Conservation (phyloP, 1,284 basidiomycete genomes). For the Ustilago curta region DNA sequence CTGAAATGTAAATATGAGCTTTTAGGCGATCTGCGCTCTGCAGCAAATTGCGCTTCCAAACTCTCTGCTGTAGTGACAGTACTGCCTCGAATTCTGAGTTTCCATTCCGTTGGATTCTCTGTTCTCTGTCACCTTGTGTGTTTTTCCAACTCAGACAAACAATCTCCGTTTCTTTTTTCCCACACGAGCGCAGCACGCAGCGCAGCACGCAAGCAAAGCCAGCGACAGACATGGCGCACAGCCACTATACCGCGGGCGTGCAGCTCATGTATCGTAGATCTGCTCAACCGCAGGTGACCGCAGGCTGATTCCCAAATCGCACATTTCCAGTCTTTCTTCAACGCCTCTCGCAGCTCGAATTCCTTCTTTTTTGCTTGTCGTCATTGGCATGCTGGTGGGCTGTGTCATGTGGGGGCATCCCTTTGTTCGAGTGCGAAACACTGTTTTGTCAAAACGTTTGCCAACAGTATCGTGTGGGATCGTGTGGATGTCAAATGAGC, state of each 20-base stretch:
- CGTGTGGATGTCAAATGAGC: too few species aligned
- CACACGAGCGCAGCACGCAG: neutral
- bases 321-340: neutral
- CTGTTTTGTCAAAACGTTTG: too few species aligned
- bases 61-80: too few species aligned
- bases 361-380: neutral
- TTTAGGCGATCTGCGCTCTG: slow-evolving; percentile 23
- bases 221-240: neutral
- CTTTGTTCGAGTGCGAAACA: too few species aligned
- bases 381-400: slow-evolving; percentile 1
- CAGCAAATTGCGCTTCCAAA: slow-evolving; percentile 8
- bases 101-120: neutral
- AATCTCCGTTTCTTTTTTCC: neutral
- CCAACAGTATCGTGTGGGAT: too few species aligned
- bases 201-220: neutral
- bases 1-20: neutral
- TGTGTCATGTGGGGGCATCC: too few species aligned
- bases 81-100: neutral
- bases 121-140: neutral
- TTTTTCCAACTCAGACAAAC: slow-evolving; percentile 9
- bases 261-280: slow-evolving; percentile 2
- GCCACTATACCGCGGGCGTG: slow-evolving; percentile 6
- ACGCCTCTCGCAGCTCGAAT: neutral
- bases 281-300: slow-evolving; percentile 1
- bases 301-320: neutral